phyloP scores from a whole-genome alignment of 208 protist species.

The Leishmania tarentolae region DNA sequence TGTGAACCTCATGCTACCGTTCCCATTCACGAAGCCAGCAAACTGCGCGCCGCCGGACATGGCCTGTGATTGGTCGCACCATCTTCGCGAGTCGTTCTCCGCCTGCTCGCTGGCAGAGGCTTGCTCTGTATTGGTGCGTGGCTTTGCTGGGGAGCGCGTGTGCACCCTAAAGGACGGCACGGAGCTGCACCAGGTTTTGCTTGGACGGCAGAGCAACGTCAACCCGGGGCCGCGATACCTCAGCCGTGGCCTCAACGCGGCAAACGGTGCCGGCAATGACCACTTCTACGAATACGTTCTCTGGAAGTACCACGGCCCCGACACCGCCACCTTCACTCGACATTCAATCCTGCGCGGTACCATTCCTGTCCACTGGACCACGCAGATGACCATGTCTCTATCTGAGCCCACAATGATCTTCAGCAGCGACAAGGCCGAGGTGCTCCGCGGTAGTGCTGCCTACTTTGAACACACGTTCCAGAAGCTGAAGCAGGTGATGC shows the following conservation, averaged over 20 bases:
- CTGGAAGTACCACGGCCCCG: slow-evolving; percentile 53
- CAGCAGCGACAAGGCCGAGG: slow-evolving; percentile 64
- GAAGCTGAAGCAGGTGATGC: slow-evolving; percentile 55
- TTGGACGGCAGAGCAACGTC: slow-evolving; percentile 76
- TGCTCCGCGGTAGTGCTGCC: slow-evolving; percentile 48
- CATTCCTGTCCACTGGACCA: slow-evolving; percentile 86
- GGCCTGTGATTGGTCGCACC: slow-evolving; percentile 77
- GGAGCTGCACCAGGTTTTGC: slow-evolving; percentile 63
- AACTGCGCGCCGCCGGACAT: slow-evolving; percentile 39
- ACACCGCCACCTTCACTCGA: slow-evolving; percentile 60
- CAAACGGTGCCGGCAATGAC: slow-evolving; percentile 83
- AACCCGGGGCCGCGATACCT: slow-evolving; percentile 87
- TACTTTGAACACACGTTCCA: slow-evolving; percentile 75
- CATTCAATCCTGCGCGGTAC: slow-evolving; percentile 83
- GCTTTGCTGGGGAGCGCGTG: slow-evolving; percentile 63
- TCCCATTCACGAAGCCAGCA: slow-evolving; percentile 60
- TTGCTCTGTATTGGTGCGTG: slow-evolving; percentile 76
- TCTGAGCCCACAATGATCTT: slow-evolving; percentile 85
- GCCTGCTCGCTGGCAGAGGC: slow-evolving; percentile 33
- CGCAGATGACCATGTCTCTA: slow-evolving; percentile 65
- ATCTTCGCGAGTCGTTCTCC: slow-evolving; percentile 60
- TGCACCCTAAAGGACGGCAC: slow-evolving; percentile 42
- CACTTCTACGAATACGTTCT: slow-evolving; percentile 88
- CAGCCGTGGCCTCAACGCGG: slow-evolving; percentile 77
- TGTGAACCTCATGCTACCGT: slow-evolving; percentile 66